Evolutionary conservation across 2,329 filamentous ascomycete species (phyloP).

Genomic region (Tolypocladium amazonense): DNA sequence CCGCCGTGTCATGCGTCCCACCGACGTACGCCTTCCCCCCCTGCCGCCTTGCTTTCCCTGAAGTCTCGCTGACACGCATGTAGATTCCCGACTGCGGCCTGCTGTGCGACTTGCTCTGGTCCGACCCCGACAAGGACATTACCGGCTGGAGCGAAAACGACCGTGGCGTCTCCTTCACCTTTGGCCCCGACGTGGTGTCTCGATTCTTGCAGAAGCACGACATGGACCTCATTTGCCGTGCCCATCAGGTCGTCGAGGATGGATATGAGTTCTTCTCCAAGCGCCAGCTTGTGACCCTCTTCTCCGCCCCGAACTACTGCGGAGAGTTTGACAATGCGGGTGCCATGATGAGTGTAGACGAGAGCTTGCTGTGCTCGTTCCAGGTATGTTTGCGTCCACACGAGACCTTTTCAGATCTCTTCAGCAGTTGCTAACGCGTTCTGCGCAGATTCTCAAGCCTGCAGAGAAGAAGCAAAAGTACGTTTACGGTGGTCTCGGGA

Average conservation of each 20-base stretch:
- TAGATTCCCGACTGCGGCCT: slow-evolving; percentile 97
- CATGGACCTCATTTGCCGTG: slow-evolving; percentile 98
- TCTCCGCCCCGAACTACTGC: slow-evolving; percentile 98
- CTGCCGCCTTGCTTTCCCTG: no score
- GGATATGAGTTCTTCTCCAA: slow-evolving; percentile 99
- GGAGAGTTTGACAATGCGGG: slow-evolving; percentile 99
- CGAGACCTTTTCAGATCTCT: neutral
- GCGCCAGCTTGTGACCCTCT: slow-evolving; percentile 91
- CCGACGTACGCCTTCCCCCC: slow-evolving; percentile 67
- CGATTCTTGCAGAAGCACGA: slow-evolving; percentile 98
- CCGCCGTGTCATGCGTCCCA: slow-evolving; percentile 94
- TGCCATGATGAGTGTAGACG: slow-evolving; percentile 99
- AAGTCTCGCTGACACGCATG: slow-evolving; percentile 6
- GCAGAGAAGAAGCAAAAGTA: slow-evolving; percentile 99
- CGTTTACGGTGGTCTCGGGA: slow-evolving; percentile 65
- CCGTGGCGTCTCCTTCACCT: slow-evolving; percentile 96
- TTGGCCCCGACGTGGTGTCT: slow-evolving; percentile 93
- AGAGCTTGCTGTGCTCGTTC: slow-evolving; percentile 97
- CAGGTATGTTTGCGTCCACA: slow-evolving; percentile 50
- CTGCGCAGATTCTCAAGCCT: slow-evolving; percentile 81
- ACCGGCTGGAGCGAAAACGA: slow-evolving; percentile 99
- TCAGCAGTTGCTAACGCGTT: neutral
- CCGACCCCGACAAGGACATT: slow-evolving; percentile 97
- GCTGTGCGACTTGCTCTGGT: slow-evolving; percentile 96
- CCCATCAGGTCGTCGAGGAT: slow-evolving; percentile 97